phyloP scores from a whole-genome alignment of 768 basidiomycete species.

The Clavaria fumosa region DNA sequence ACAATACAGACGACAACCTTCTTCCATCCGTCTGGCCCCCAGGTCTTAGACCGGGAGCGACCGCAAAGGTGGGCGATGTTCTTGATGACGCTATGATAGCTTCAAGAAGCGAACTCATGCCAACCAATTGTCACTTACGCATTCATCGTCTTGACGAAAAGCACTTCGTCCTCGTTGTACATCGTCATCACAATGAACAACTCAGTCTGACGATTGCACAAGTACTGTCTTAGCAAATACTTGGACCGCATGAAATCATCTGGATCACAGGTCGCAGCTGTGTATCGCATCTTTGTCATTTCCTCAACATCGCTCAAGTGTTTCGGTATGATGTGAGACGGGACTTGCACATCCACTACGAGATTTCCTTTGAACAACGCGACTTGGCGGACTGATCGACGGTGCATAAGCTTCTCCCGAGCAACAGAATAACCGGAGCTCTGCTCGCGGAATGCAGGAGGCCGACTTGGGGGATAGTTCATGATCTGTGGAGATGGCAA shows the following conservation, averaged over 20 bases:
- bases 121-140: conserved; percentile 31
- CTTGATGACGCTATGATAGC: conserved; percentile 54
- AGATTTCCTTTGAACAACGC: conserved; percentile 72
- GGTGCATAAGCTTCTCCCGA: conserved; percentile 70
- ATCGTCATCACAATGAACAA: conserved; percentile 95
- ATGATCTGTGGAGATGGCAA: too few relatives aligned
- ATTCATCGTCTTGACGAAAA: conserved; percentile 74
- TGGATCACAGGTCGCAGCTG: conserved; percentile 80
- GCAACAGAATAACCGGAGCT: conserved; percentile 51
- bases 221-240: conserved; percentile 67
- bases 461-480: conserved; percentile 49
- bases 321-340: conserved; percentile 61
- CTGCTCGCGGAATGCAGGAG: conserved; percentile 30
- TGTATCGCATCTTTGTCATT: conserved; percentile 75
- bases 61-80: conserved; percentile 70
- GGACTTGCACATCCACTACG: conserved; percentile 71
- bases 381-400: conserved; percentile 64
- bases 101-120: conserved; percentile 4
- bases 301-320: conserved; percentile 50
- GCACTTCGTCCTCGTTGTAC: conserved; percentile 83
- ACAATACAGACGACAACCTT: conserved; percentile 83
- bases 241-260: conserved; percentile 71
- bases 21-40: conserved; percentile 85
- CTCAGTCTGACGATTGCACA: conserved; percentile 71
- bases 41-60: conserved; percentile 55